Percentiles rank a stretch among this genome's conserved stretches.
These are phyloP conservation scores for Dactylis glomerata DNA, from an alignment of 176 grass and related monocot genomes.

Conservation along the genomic window DNA sequence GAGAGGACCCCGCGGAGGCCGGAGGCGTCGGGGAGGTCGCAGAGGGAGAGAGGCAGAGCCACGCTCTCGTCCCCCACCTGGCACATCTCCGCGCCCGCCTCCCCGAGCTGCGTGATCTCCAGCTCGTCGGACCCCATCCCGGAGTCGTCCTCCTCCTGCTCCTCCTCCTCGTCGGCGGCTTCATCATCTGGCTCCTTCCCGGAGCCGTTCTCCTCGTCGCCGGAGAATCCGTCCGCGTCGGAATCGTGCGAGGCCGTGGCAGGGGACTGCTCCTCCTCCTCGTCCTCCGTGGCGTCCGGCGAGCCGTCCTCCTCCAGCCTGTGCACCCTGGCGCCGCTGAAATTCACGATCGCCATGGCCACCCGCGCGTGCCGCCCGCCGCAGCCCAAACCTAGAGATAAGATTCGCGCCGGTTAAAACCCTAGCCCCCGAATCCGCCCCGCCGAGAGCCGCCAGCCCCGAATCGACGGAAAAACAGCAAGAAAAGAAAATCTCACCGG, in stretches of 20 bases:
- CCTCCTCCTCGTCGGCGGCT: neutral
- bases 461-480: neutral
- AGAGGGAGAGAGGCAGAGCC: constrained; percentile 55
- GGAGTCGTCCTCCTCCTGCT: constrained; percentile 50
- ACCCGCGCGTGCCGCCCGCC: neutral
- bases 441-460: neutral
- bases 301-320: constrained; percentile 35
- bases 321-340: constrained; percentile 42
- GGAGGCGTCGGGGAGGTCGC: constrained; percentile 28
- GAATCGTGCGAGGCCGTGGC: constrained; percentile 56
- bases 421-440: constrained; percentile 37
- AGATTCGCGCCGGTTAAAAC: constrained; percentile 34
- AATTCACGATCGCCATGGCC: constrained; percentile 79
- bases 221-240: constrained; percentile 24
- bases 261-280: constrained; percentile 43
- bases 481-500: constrained; percentile 20
- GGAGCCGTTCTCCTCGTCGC: constrained; percentile 20
- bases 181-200: too few species aligned
- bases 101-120: constrained; percentile 46
- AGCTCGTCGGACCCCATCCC: constrained; percentile 75
- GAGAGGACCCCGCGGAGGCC: constrained; percentile 53
- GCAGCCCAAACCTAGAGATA: neutral
- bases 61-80: constrained; percentile 74
- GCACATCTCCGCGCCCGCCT: constrained; percentile 50
- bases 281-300: constrained; percentile 47